Evolutionary conservation across 805 yeast species (phyloP).

Genomic region (Candida silvatica): DNA sequence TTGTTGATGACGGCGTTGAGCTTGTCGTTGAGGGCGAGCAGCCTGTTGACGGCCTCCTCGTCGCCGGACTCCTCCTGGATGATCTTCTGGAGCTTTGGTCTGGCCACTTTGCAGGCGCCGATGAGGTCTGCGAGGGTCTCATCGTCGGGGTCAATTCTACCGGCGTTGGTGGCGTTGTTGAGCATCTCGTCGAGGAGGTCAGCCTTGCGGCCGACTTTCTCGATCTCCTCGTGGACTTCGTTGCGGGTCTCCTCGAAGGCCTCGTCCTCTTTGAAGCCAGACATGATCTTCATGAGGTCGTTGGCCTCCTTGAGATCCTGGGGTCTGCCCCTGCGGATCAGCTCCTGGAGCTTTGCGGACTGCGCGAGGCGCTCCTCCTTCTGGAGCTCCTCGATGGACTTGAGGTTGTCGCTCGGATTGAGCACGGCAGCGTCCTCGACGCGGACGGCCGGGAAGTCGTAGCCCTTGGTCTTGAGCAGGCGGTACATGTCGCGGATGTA

Average conservation of each 20-base stretch:
- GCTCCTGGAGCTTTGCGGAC: slow-evolving; percentile 90
- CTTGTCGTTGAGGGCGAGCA: slow-evolving; percentile 65
- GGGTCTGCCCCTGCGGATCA: slow-evolving; percentile 92
- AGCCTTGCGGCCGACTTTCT: slow-evolving; percentile 75
- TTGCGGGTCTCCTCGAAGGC: slow-evolving; percentile 62
- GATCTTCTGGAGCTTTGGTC: slow-evolving; percentile 79
- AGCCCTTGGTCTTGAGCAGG: slow-evolving; percentile 81
- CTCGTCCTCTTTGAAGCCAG: slow-evolving; percentile 88
- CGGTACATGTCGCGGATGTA: slow-evolving; percentile 95
- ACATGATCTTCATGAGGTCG: slow-evolving; percentile 94
- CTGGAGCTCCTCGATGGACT: slow-evolving; percentile 83
- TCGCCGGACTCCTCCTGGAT: slow-evolving; percentile 72
- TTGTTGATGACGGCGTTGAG: slow-evolving; percentile 63
- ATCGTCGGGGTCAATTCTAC: slow-evolving; percentile 32
- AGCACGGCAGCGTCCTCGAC: slow-evolving; percentile 89
- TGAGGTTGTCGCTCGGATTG: slow-evolving; percentile 79
- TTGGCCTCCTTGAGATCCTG: slow-evolving; percentile 94
- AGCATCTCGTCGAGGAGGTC: slow-evolving; percentile 87
- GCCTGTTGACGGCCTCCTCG: slow-evolving; percentile 52
- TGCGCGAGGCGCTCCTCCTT: slow-evolving; percentile 90
- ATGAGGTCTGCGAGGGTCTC: slow-evolving; percentile 79
- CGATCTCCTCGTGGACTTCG: slow-evolving; percentile 75
- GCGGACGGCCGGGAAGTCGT: slow-evolving; percentile 85
- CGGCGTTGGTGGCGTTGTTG: slow-evolving; percentile 34
- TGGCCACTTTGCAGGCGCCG: slow-evolving; percentile 70